Base-by-base conservation (phyloP, 2,329 filamentous ascomycete species). In the Alternaria sp. region DNA sequence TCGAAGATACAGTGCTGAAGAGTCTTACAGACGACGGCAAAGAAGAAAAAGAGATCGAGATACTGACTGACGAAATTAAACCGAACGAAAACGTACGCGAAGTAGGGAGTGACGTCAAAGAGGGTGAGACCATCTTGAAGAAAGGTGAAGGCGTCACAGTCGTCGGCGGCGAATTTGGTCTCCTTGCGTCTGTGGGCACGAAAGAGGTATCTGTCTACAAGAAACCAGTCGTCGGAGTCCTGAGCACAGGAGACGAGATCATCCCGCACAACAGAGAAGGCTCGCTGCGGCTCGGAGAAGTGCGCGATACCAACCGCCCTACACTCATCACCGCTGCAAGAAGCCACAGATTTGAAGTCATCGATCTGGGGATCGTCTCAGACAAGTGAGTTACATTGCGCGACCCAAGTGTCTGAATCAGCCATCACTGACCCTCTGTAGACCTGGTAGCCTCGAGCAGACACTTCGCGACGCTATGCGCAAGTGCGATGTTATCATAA, bases 171-270 rank as follows among this genome's bases (percentile, higher is more conserved):
- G 95, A 99, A 72, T 89, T 99, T 26, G 95, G 95, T 0, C 83
- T 98, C 0, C 85, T 99, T 2, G 93, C 94, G 2, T 92, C 94
- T 0, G 92, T 95, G 0, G 95, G 95, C 6, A 89, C 89, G 1
- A 81, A 82, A 9, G 84, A 89, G 51, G 90, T 96, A 5, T 84
- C 84, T 14, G 85, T 94, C 7, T 97, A 91, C 79, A 87, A 85
- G 49, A 89, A 88, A 55, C 94, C 95, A 1, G 81, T 92, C 8
- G 84, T 99, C 7, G 95, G 94, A 5, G 89, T 99, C 2, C 80
- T 99, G 18, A 97, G 94, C 52, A 99, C 95, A 0, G 95, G 95
- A 22, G 94, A 99, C 74, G 95, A 99, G 78, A 92, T 99, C 51
- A 89, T 97, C 5, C 86, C 90, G 63, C 89, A 95, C 70, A 82